phyloP scores from a whole-genome alignment of 352 stramenopile genomes.

The Pythium rishiriense region DNA sequence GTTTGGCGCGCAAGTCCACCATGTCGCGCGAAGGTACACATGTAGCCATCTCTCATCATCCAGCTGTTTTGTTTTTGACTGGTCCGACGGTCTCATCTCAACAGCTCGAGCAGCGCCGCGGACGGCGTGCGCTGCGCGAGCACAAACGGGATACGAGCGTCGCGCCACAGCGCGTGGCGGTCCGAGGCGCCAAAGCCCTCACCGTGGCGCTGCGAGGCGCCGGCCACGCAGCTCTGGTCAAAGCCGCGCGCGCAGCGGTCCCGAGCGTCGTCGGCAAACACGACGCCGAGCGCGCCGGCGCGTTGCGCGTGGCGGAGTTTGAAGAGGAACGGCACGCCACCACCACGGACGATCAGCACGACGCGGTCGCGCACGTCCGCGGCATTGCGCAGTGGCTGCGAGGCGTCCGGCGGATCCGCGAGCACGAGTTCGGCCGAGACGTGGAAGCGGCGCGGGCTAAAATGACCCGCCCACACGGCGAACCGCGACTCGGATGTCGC shows the following conservation, averaged over 20 bases:
- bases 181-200: conserved; percentile 67
- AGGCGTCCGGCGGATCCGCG: conserved; percentile 61
- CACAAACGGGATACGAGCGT: conserved; percentile 65
- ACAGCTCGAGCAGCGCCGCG: conserved; percentile 31
- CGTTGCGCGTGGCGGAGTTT: conserved; percentile 65
- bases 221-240: conserved; percentile 70
- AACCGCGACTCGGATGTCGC: conserved; percentile 31
- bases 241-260: conserved; percentile 50
- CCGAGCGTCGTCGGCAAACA: conserved; percentile 51
- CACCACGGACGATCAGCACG: conserved; percentile 46
- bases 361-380: conserved; percentile 54
- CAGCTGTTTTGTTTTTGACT: conserved; percentile 15
- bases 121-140: conserved; percentile 41
- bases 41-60: conserved; percentile 27
- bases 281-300: conserved; percentile 63
- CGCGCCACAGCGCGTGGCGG: conserved; percentile 48
- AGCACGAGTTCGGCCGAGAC: conserved; percentile 68
- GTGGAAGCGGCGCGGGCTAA: conserved; percentile 63
- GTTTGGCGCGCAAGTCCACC: conserved; percentile 19
- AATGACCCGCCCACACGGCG: conserved; percentile 67
- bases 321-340: conserved; percentile 60
- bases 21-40: conserved; percentile 27
- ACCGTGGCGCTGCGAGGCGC: conserved; percentile 39
- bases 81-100: background rate
- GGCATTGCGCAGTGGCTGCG: conserved; percentile 50